Evolutionary conservation across 2,329 filamentous ascomycete genomes (phyloP), one percentile per base, ranked within the genome.

Genomic region (Paramyrothecium roridum): DNA sequence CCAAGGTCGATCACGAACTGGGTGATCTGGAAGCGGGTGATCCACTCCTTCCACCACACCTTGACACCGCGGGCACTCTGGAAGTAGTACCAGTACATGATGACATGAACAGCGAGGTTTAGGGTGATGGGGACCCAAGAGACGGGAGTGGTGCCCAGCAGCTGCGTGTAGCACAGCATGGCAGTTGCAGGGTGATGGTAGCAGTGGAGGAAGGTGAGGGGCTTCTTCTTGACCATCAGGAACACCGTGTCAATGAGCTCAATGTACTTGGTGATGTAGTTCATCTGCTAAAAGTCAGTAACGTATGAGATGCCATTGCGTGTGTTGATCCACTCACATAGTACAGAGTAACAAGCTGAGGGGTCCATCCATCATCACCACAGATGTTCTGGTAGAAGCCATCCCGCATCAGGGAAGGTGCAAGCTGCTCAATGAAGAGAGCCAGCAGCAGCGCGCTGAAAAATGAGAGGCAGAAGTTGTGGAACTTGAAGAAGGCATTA

Each of bases 31-130:
- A 95, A 86, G 69, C 90, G 88, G 62, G 91, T 96, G 71, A 96
- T 92, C 86, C 91, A 96, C 76, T 95, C 88, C 85, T 96, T 96
- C 91, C 91, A 96, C 90, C 90, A 93, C 74, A 96, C 93, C 67
- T 85, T 86, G 72, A 96, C 85, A 61, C 91, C 91, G 60, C 91
- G 89, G 51, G 91, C 90, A 67, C 88, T 90, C 79, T 96, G 91
- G 84, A 96, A 96, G 83, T 96, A 96, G 83, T 96, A 96, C 90
- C 90, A 95, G 85, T 96, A 96, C 91, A 96, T 96, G 69, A 95
- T 87, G 54, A 96, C 91, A 75, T 96, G 91, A 53, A 96, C 91
- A 58, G 82, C 82, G 70, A 96, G 76, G 80, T 96, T 96, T 63
- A 96, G 83, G 43, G 84, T 86, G 70, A 96, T 96, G 55, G 86